Percentiles rank a stretch among this genome's conserved stretches.
phyloP scores from a whole-genome alignment of 73 alveolate genomes.

The Paraurostyla sp. region DNA sequence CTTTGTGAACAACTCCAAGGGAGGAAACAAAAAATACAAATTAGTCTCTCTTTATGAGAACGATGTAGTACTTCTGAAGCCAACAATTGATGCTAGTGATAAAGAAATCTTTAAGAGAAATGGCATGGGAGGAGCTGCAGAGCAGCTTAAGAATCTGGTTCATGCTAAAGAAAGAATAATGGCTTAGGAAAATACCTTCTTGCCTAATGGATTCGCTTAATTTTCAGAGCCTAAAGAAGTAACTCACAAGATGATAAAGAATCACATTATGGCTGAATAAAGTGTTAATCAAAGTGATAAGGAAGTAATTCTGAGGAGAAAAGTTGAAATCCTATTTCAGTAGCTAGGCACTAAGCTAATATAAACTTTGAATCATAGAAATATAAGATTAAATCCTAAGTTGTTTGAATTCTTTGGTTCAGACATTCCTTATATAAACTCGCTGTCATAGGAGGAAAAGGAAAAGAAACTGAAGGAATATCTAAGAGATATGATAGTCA shows the following conservation, averaged over 20 bases:
- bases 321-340: constrained; percentile 18
- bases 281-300: neutral
- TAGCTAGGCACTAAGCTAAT: neutral
- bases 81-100: constrained; percentile 46
- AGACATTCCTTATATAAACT: neutral
- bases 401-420: neutral
- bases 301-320: neutral
- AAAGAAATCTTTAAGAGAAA: constrained; percentile 35
- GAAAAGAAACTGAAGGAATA: no score
- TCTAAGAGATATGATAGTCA: no score
- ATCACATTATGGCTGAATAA: neutral
- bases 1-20: constrained; percentile 3
- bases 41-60: neutral
- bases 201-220: constrained; percentile 16
- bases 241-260: neutral
- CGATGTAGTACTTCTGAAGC: constrained; percentile 22
- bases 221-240: neutral
- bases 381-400: neutral
- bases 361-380: neutral
- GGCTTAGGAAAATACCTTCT: neutral
- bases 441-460: neutral
- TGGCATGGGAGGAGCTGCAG: constrained; percentile 46
- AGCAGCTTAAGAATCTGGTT: constrained; percentile 12
- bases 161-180: neutral
- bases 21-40: constrained; percentile 17